Evolutionary conservation across 176 grass and related monocot genomes (phyloP), one percentile per base, ranked within the genome.

Genomic region (Hsuehochloa calcarea): DNA sequence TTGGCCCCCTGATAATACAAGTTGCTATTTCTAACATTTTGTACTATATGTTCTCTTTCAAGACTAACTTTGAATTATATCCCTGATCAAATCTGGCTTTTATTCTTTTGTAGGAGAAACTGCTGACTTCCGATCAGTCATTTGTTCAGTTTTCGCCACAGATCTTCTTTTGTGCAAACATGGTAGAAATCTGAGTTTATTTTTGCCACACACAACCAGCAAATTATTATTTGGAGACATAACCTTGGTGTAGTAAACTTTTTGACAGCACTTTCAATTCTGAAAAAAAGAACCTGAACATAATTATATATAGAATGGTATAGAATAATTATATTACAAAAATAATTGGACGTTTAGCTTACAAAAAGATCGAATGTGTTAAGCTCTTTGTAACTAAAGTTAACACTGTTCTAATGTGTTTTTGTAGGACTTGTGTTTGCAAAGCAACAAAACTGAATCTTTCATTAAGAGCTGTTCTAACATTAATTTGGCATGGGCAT

Each of bases 401-500:
- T 86, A 61, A 81, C 55, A 72, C 45, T 86, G 46, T 54, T 60
- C 35, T 45, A 22, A 56, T 66, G 3, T 65, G 5, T 68, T 78
- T 80, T 82, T 89, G 66, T 81, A 87, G 81, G 86, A 58, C n/a
- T 81, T 87, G 87, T 47, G 40, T 79, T 84, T 84, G 40, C 15
- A 66, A 62, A 60, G n/a, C 41, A 80, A 80, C 34, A 70, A 63
- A 68, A 74, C 35, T 8, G 86, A 70, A 82, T 86, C 84, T 61
- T 92, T 82, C 6, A 90, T 92, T 83, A 87, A 90, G 82, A 82
- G 85, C 55, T 89, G 77, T 74, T 85, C 93, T 74, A 98, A 98
- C 41, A 92, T 98, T 47, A 98, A 98, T 86, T 81, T 84, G 68
- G 77, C 71, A 82, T 98, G 96, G 96, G 96, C 96, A 71, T 95